phyloP scores from a whole-genome alignment of 331 rosid species.

The Stylosanthes scabra region DNA sequence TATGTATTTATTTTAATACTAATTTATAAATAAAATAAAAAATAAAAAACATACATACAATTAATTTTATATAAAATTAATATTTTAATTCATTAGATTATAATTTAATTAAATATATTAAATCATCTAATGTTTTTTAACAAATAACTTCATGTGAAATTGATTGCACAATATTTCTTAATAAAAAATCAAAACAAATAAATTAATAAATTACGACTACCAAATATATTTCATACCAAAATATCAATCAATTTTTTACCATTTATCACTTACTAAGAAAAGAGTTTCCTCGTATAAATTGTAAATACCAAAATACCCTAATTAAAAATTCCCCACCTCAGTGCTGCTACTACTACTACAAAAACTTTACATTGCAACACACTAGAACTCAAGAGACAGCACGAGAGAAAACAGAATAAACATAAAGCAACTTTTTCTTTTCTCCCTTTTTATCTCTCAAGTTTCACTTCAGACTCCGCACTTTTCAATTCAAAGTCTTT shows the following conservation, averaged over 20 bases:
- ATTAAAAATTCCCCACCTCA: background rate
- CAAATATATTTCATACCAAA: no score
- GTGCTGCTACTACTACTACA: background rate
- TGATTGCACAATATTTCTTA: no score
- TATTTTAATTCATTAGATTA: no score
- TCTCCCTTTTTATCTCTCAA: background rate
- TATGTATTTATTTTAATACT: no score
- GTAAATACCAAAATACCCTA: constrained; percentile 4
- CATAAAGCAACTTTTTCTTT: background rate
- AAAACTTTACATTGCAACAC: background rate
- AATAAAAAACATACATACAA: no score
- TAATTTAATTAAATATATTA: no score
- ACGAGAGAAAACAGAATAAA: background rate
- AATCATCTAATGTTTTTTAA: no score
- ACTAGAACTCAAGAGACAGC: background rate
- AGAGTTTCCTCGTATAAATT: background rate
- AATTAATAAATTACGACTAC: no score
- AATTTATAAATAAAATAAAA: no score
- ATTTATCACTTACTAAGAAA: background rate
- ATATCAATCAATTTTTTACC: background rate
- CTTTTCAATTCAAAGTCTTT: background rate
- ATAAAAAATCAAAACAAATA: no score
- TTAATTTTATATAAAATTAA: no score
- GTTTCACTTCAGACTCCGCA: background rate
- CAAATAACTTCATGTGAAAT: no score